Conservation (phyloP, 305 asterid genomes). For the Caryopteris hybrid region DNA sequence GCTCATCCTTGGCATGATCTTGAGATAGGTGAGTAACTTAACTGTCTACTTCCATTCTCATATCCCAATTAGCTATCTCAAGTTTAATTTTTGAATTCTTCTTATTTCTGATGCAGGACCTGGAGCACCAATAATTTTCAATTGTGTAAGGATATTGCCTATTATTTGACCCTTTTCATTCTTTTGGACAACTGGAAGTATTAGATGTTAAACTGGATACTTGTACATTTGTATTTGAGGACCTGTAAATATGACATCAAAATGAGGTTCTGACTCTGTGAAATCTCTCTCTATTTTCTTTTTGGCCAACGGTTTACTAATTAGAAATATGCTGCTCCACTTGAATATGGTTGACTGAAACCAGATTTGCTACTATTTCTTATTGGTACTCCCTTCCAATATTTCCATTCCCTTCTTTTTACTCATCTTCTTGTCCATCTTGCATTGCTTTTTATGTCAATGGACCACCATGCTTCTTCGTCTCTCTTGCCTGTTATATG, state of each 20-base stretch:
- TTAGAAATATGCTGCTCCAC: too few species aligned
- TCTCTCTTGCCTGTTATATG: neutral
- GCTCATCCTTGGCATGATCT: slow-evolving; percentile 99
- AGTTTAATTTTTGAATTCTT: neutral
- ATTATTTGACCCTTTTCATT: slow-evolving; percentile 3
- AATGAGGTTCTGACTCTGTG: neutral
- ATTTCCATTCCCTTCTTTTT: neutral
- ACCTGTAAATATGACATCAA: neutral
- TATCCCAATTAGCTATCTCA: neutral
- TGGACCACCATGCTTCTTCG: neutral
- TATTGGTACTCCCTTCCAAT: neutral
- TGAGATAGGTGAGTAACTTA: slow-evolving; percentile 63
- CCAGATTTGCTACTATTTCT: too few species aligned
- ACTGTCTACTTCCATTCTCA: slow-evolving; percentile 7
- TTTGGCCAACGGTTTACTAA: too few species aligned
- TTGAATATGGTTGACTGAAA: too few species aligned
- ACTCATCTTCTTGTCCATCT: neutral
- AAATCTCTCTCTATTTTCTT: too few species aligned
- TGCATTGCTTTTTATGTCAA: neutral
- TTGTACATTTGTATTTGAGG: neutral
- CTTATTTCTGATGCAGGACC: slow-evolving; percentile 68
- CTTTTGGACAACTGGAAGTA: neutral
- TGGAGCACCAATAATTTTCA: slow-evolving; percentile 76
- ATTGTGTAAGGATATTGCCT: slow-evolving; percentile 59
- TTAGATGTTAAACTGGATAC: neutral